Conservation (phyloP, 169 alveolate species). For the Babesia sp. region DNA sequence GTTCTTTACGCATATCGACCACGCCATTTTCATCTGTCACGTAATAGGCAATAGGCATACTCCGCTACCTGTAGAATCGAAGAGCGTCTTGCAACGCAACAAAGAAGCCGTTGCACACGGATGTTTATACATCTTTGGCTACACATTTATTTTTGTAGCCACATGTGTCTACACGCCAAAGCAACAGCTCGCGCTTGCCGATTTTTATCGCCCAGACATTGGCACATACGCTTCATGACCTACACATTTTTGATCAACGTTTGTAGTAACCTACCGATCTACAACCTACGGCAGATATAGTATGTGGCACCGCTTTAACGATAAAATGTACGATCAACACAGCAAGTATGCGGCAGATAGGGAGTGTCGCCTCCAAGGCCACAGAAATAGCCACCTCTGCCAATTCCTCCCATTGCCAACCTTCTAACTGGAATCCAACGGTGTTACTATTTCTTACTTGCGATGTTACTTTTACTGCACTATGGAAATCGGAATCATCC, state of each 20-base stretch:
- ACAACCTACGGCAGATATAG: neutral
- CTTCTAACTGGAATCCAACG: neutral
- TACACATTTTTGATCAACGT: conserved; percentile 2
- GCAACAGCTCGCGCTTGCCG: conserved; percentile 50
- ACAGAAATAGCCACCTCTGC: conserved; percentile 21
- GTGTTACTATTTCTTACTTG: neutral
- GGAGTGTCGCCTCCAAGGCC: conserved; percentile 16
- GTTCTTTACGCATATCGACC: conserved; percentile 26
- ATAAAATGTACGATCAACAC: conserved; percentile 26
- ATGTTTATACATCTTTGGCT: conserved; percentile 30
- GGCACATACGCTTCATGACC: conserved; percentile 51
- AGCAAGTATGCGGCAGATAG: conserved; percentile 46
- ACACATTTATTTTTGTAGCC: conserved; percentile 28
- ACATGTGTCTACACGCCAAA: conserved; percentile 40
- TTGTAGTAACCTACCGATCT: conserved; percentile 12
- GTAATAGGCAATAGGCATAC: too few relatives aligned
- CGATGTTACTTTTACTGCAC: too few relatives aligned
- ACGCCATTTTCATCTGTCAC: conserved; percentile 15
- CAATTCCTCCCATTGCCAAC: conserved; percentile 12
- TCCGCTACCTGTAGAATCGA: conserved; percentile 21
- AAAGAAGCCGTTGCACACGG: conserved; percentile 27
- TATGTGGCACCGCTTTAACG: conserved; percentile 8
- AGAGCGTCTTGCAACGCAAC: conserved; percentile 49
- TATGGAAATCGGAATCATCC: neutral
- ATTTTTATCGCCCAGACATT: conserved; percentile 48